Percentiles rank a stretch among this genome's conserved stretches.
Conservation (phyloP, 495 filamentous ascomycete species). For the Thozetella sp. region DNA sequence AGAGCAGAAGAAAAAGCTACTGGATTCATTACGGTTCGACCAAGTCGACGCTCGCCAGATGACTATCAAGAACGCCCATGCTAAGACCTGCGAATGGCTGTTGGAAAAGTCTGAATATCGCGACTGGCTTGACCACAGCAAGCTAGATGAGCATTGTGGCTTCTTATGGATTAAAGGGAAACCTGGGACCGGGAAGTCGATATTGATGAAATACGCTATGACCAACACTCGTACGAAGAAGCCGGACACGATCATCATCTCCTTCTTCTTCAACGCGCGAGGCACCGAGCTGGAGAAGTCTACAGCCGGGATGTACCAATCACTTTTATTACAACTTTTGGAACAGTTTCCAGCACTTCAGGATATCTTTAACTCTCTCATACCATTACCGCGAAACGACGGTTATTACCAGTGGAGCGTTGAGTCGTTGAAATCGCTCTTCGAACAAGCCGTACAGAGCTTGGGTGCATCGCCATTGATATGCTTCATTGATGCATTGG, state of each 20-base stretch:
- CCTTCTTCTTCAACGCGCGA: slow-evolving; percentile 35
- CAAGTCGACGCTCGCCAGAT: slow-evolving; percentile 38
- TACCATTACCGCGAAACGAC: slow-evolving; percentile 7
- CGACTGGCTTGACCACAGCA: slow-evolving; percentile 45
- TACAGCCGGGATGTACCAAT: slow-evolving; percentile 56
- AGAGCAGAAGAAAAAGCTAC: slow-evolving; percentile 14
- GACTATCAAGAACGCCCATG: slow-evolving; percentile 35
- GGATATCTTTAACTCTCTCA: slow-evolving; percentile 17
- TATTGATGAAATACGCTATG: slow-evolving; percentile 25
- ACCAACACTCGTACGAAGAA: slow-evolving; percentile 18
- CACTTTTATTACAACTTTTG: slow-evolving; percentile 40
- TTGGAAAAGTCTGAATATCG: slow-evolving; percentile 36
- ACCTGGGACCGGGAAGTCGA: slow-evolving; percentile 57
- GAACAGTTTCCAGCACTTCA: slow-evolving; percentile 21
- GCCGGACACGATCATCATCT: slow-evolving; percentile 12
- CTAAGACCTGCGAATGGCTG: slow-evolving; percentile 53
- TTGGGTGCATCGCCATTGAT: slow-evolving; percentile 19
- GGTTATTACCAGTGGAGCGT: slow-evolving; percentile 24
- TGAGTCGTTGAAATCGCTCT: slow-evolving; percentile 24
- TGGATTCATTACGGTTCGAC: slow-evolving; percentile 34
- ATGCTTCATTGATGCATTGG: slow-evolving; percentile 45
- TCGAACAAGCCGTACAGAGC: slow-evolving; percentile 22
- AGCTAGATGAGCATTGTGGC: slow-evolving; percentile 40
- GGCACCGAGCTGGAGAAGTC: slow-evolving; percentile 51
- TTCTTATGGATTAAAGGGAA: slow-evolving; percentile 63